Evolutionary conservation across 257 asterid genomes (phyloP), one percentile per base, ranked within the genome.

Genomic region (Asclepias syriaca): DNA sequence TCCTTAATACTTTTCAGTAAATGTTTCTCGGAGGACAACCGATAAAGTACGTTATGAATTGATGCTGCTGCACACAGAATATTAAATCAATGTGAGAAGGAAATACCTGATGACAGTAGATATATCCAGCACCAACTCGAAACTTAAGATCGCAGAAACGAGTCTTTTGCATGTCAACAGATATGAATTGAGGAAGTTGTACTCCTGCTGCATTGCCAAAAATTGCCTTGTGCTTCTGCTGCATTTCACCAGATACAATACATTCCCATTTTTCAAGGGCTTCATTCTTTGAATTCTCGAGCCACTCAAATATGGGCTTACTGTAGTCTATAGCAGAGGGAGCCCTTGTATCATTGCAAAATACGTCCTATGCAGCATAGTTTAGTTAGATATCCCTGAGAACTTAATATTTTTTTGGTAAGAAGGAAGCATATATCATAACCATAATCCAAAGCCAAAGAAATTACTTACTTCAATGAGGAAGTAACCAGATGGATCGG

Each of bases 261-360:
- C 65, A 84, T 60, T 91, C 96, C 98, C 98, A 93, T 86, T 93
- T 93, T 57, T 84, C 96, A 68, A 77, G 84, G 51, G 96, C 97
- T 15, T 91, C 97, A 32, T 78, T 57, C 76, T 72, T 81, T 1
- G 92, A 94, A 68, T 91, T 75, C 60, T 87, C 78, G 56, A 94
- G 95, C 99, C 99, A 91, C 70, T 89, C 84, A 61, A 89, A 81
- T 79, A 94, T 87, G 66, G 92, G 87, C 73, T 82, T 75, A 78
- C 97, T 91, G 79, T 91, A 94, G 84, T 94, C 92, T 16, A 63
- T 76, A 45, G 97, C 83, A 37, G 78, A 81, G 57, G 84, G 69
- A 4, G 79, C 83, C 82, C 99, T 88, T 79, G 78, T 81, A 63
- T 91, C 97, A 76, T 91, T 91, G 81, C 74, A 94, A 79, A 94